A percentile compares a stretch with the other conserved stretches of the same genome.
Conservation (phyloP, 345 rosid species). For the Eucalyptus coolabah region DNA sequence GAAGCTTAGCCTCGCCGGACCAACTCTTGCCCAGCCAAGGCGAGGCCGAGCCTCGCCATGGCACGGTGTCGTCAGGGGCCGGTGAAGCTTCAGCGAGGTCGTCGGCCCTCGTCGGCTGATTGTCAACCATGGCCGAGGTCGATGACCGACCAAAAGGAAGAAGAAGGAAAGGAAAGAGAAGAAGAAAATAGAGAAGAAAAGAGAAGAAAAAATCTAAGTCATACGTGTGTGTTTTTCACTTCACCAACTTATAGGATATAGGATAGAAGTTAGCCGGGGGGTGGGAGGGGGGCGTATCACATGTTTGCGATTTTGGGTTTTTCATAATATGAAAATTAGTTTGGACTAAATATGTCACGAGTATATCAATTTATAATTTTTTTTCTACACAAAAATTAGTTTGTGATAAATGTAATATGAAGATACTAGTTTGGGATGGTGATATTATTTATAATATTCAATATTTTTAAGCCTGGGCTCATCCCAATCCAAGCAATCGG, state of each 20-base stretch:
- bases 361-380: background rate
- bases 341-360: too few relatives aligned
- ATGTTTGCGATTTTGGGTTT: rapidly evolving
- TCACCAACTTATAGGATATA: too few relatives aligned
- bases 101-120: rapidly evolving
- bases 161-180: too few relatives aligned
- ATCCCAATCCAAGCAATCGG: background rate
- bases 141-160: rapidly evolving
- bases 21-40: too few relatives aligned
- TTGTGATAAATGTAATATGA: rapidly evolving
- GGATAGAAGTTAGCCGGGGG: background rate
- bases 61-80: rapidly evolving
- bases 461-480: background rate
- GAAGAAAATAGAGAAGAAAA: too few relatives aligned
- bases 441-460: background rate
- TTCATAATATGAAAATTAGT: background rate
- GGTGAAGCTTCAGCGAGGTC: rapidly evolving
- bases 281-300: rapidly evolving
- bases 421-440: background rate
- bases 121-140: too few relatives aligned
- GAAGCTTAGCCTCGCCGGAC: too few relatives aligned
- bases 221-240: background rate
- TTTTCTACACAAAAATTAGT: background rate
- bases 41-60: too few relatives aligned
- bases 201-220: background rate